phyloP scores from a whole-genome alignment of 1,284 basidiomycete genomes.

The Anthracocystis walkeri region DNA sequence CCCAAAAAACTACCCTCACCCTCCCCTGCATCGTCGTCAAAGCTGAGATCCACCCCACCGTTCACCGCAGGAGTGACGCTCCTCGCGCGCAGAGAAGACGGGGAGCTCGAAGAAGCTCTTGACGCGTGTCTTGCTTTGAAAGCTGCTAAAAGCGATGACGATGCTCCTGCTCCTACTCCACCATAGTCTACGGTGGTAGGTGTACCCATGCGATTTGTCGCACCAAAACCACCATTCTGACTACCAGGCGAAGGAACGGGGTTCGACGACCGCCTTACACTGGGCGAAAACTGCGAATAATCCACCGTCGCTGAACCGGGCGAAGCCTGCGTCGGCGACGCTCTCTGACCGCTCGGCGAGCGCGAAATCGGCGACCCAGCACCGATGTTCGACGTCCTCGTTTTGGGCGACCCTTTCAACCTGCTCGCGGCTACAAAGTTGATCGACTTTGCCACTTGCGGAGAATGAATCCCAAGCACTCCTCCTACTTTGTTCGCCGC shows the following conservation, averaged over 20 bases:
- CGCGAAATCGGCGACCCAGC: conserved; percentile 41
- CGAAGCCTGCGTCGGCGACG: conserved; percentile 10
- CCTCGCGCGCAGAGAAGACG: conserved; percentile 9
- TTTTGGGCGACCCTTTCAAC: conserved; percentile 45
- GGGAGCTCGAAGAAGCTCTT: background rate
- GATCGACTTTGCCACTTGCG: conserved; percentile 31
- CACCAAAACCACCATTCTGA: conserved; percentile 9
- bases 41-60: conserved; percentile 11
- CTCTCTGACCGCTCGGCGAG: background rate
- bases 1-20: conserved; percentile 69
- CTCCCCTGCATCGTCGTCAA: conserved; percentile 55
- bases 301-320: conserved; percentile 11
- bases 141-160: conserved; percentile 74
- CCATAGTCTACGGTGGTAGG: background rate
- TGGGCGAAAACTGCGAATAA: conserved; percentile 46
- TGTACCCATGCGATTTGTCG: background rate
- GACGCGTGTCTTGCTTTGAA: conserved; percentile 74
- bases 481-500: background rate
- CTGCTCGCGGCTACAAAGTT: conserved; percentile 48
- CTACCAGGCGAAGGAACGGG: conserved; percentile 3
- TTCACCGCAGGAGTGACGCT: conserved; percentile 13
- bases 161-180: conserved; percentile 73
- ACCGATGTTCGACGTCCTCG: conserved; percentile 29
- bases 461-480: conserved; percentile 38
- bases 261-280: conserved; percentile 12